These are phyloP conservation scores for Camellia granthamiana DNA, from an alignment of 148 eudicot species.

Conservation along the genomic window DNA sequence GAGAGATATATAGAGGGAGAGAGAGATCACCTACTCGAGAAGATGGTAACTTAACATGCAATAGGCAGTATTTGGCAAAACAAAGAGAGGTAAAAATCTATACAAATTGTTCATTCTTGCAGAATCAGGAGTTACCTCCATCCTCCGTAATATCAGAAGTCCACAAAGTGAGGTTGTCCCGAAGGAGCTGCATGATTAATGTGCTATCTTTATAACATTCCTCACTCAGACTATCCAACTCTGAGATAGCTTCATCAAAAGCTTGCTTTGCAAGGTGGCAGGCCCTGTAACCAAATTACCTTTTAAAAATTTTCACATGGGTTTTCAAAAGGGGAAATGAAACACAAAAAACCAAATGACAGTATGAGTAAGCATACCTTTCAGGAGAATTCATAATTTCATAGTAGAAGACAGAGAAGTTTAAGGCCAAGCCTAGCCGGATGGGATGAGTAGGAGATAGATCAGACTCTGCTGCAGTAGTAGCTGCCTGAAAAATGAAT, in stretches of 20 bases:
- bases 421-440: slow-evolving; percentile 13
- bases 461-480: background rate
- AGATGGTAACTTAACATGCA: no score
- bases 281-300: slow-evolving; percentile 21
- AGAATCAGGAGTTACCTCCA: slow-evolving; percentile 18
- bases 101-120: slow-evolving; percentile 30
- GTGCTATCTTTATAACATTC: slow-evolving; percentile 27
- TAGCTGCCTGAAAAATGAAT: slow-evolving; percentile 26
- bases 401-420: slow-evolving; percentile 40
- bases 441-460: slow-evolving; percentile 29
- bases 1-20: no score
- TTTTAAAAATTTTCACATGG: background rate
- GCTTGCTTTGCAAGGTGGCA: slow-evolving; percentile 18
- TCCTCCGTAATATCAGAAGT: slow-evolving; percentile 2
- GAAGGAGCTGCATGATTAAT: no score
- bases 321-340: background rate
- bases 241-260: slow-evolving; percentile 18
- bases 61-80: background rate
- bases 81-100: slow-evolving; percentile 27
- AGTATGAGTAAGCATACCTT: background rate
- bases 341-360: background rate
- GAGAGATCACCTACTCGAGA: no score
- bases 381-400: slow-evolving; percentile 15
- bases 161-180: no score
- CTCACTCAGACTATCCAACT: slow-evolving; percentile 31